Conservation (phyloP, 345 rosid species). For the Ceriops tagal region DNA sequence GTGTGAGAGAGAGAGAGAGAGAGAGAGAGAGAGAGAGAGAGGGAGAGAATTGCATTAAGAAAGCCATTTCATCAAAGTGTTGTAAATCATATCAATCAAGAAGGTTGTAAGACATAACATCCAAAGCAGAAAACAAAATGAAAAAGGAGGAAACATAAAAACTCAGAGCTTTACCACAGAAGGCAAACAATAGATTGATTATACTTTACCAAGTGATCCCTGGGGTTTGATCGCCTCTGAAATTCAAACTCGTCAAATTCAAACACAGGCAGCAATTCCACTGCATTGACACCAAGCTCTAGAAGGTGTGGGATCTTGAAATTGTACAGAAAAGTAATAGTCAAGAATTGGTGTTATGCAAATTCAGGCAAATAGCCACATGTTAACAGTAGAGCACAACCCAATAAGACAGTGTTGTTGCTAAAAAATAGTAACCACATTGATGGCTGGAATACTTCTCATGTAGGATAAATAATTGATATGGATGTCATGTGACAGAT, state of each 20-base stretch:
- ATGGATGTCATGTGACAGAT: background rate
- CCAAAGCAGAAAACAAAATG: background rate
- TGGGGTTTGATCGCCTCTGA: constrained; percentile 79
- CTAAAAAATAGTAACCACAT: background rate
- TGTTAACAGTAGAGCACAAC: background rate
- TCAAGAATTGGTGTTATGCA: constrained; percentile 25
- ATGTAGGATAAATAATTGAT: background rate
- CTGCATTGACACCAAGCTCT: constrained; percentile 89
- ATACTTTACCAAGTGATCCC: constrained; percentile 83
- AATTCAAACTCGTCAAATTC: constrained; percentile 95
- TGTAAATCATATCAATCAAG: background rate
- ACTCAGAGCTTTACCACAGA: background rate
- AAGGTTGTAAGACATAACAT: background rate
- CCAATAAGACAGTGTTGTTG: too few relatives aligned
- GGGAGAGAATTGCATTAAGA: too few relatives aligned
- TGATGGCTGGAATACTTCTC: background rate
- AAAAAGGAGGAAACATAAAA: background rate
- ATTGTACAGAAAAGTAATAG: constrained; percentile 11
- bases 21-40: too few relatives aligned
- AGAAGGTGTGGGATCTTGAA: constrained; percentile 81
- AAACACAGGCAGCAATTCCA: constrained; percentile 85
- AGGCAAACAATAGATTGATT: constrained; percentile 1
- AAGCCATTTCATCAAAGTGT: too few relatives aligned
- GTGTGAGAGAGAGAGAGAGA: too few relatives aligned
- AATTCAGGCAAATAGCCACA: constrained; percentile 10